Evolutionary conservation across 345 rosid genomes (phyloP).

Genomic region (Eucalyptus cloeziana): DNA sequence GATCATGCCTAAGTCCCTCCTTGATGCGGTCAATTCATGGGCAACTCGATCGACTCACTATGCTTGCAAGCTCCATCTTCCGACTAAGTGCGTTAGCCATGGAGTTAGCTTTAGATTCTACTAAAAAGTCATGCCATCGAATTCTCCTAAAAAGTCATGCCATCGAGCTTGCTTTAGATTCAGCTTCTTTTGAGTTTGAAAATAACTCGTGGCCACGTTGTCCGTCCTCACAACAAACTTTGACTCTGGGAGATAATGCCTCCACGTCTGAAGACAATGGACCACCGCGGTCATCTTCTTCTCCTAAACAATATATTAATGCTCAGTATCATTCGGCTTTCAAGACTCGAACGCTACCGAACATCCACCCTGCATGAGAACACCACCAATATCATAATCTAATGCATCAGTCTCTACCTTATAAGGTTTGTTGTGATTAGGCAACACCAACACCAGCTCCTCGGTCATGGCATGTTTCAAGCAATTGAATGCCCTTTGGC

Average conservation of each 20-base stretch:
- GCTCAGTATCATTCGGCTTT: neutral
- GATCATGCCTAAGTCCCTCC: neutral
- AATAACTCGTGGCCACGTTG: too few relatives aligned
- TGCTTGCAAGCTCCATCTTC: neutral
- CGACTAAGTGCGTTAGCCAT: neutral
- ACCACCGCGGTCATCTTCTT: neutral
- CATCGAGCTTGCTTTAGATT: too few relatives aligned
- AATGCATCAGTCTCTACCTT: too few relatives aligned
- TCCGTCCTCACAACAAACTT: too few relatives aligned
- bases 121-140: neutral
- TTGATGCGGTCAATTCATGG: neutral
- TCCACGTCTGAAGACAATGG: neutral
- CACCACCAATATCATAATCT: too few relatives aligned
- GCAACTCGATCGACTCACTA: neutral
- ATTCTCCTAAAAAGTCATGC: neutral
- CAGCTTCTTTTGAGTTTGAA: too few relatives aligned
- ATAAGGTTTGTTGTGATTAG: too few relatives aligned
- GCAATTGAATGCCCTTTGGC: too few relatives aligned
- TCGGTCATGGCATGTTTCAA: too few relatives aligned
- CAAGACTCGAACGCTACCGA: neutral
- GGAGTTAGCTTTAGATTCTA: neutral
- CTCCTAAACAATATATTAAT: neutral
- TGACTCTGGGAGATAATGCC: accelerated
- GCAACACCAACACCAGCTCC: too few relatives aligned
- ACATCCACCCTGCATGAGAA: too few relatives aligned